Conservation (phyloP, 1,284 basidiomycete genomes). For the Naganishia cerealis region DNA sequence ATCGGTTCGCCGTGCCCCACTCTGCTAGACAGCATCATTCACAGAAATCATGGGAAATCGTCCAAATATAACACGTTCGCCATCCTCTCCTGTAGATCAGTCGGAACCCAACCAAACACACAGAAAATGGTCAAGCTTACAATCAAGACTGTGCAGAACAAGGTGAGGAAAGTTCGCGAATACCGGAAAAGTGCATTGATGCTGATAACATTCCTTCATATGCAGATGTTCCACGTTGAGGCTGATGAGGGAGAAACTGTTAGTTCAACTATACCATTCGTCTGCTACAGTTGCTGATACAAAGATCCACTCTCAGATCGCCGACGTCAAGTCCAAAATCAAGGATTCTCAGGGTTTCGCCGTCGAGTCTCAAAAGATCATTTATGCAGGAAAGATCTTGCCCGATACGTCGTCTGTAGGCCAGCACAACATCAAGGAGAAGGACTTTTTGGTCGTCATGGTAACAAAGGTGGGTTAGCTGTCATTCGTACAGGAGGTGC, state of each 20-base stretch:
- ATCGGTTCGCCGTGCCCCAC: too few species aligned
- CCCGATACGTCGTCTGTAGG: slow-evolving; percentile 83
- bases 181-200: neutral
- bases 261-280: slow-evolving; percentile 26
- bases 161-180: slow-evolving; percentile 61
- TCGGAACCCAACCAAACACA: neutral
- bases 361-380: slow-evolving; percentile 88
- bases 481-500: neutral
- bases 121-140: slow-evolving; percentile 77
- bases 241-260: slow-evolving; percentile 72
- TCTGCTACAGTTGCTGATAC: neutral
- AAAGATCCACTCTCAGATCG: slow-evolving; percentile 56
- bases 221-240: slow-evolving; percentile 67
- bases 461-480: slow-evolving; percentile 75
- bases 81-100: slow-evolving; percentile 3
- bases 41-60: too few species aligned
- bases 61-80: neutral
- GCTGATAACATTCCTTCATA: slow-evolving; percentile 23
- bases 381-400: slow-evolving; percentile 94
- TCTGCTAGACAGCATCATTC: too few species aligned
- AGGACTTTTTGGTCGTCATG: slow-evolving; percentile 98
- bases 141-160: slow-evolving; percentile 89
- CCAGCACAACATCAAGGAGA: slow-evolving; percentile 92
- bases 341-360: slow-evolving; percentile 62
- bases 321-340: slow-evolving; percentile 82